A percentile compares a stretch with the other conserved stretches of the same genome.
Conservation (phyloP, 306 rosid genomes). For the Phaseolus lunatus region DNA sequence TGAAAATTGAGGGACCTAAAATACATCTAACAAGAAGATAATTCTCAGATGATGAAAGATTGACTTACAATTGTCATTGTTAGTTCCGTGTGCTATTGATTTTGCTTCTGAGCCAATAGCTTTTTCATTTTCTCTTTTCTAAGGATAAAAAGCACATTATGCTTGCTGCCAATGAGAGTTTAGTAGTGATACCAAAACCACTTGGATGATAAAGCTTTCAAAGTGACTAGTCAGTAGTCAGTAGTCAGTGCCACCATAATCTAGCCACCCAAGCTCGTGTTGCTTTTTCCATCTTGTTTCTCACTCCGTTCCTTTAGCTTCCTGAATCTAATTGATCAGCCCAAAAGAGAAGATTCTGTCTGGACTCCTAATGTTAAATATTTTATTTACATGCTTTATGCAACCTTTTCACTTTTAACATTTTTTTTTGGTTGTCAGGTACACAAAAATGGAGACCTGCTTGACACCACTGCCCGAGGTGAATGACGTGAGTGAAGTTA, state of each 20-base stretch:
- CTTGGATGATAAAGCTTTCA: constrained; percentile 42
- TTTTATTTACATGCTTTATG: background rate
- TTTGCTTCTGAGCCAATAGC: constrained; percentile 12
- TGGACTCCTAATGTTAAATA: constrained; percentile 9
- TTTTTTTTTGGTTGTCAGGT: constrained; percentile 53
- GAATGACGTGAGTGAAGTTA: constrained; percentile 54
- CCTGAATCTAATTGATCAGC: constrained; percentile 26
- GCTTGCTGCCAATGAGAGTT: constrained; percentile 48
- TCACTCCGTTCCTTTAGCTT: constrained; percentile 41
- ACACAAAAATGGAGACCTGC: constrained; percentile 83
- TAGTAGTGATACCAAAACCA: constrained; percentile 76
- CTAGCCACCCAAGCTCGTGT: constrained; percentile 24
- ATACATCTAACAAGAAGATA: background rate
- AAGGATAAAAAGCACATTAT: constrained; percentile 32
- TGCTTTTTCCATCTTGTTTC: constrained; percentile 42
- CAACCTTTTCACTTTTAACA: constrained; percentile 1
- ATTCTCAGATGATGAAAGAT: constrained; percentile 11
- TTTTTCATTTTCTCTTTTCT: constrained; percentile 33
- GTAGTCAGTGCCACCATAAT: constrained; percentile 17
- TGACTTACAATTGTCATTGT: constrained; percentile 30
- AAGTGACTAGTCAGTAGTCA: constrained; percentile 38
- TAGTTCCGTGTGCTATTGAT: constrained; percentile 15
- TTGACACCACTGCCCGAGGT: constrained; percentile 87
- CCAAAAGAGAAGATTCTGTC: constrained; percentile 37
- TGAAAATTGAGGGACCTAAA: background rate